Base-by-base conservation (phyloP, 208 protist species). In the Acanthamoeba sp. region DNA sequence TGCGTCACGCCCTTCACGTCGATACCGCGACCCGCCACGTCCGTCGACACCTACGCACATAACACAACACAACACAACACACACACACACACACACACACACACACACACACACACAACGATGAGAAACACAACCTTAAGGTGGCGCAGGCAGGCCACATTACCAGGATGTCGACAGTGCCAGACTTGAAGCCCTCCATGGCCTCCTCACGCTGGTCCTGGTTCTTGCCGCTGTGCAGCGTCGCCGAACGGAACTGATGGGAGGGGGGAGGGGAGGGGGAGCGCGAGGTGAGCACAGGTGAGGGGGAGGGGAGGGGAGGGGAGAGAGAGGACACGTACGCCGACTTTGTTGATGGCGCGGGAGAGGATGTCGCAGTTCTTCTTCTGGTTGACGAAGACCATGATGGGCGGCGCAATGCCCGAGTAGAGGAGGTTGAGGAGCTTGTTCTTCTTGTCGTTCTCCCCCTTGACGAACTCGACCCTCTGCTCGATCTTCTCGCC, bases 351-450 rank as follows among this genome's bases (percentile, higher is more conserved):
- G 0, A 98, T 76, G 10, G 93, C 90, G 9, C 85, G 64, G 0
- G 95, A 29, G 45, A 98, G 92, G 27, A 94, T 59, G 57, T 98
- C 97, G 93, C 85, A 95, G 27, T 57, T 90, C 50, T 95, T 97
- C 92, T 97, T 97, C 27, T 96, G 94, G 95, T 98, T 98, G 20
- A 98, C 95, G 87, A 99, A 99, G 45, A 99, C 93, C 66, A 99
- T 98, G 73, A 98, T 97, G 0, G 98, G 98, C 59, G 97, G 96
- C 20, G 95, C 91, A 69, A 95, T 89, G 9, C 87, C 85, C 42
- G 85, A 36, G 14, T 95, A 18, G 1, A 99, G 62, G 1, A 98
- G 24, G 20, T 96, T 40, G 4, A 96, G 14, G 7, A 98, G 84
- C 42, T 95, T n/a, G 29, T 96, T 93, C 57, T 96, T 96, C 88